Percentiles rank a stretch among this genome's conserved stretches.
Conservation (phyloP, 441 rosid species). For the Viola pubescens region DNA sequence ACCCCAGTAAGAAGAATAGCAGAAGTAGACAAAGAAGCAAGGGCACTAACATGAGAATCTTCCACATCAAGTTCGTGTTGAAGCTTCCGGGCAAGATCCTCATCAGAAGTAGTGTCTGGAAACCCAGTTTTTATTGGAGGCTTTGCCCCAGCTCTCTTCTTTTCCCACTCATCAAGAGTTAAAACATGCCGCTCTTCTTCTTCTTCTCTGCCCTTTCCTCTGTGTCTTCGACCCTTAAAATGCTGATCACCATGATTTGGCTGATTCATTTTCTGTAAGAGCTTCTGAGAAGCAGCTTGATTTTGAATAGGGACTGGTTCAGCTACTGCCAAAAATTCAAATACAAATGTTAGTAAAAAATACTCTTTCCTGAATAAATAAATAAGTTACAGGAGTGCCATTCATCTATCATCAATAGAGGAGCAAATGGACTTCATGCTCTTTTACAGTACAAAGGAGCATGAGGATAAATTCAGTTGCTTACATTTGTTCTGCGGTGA, state of each 20-base stretch:
- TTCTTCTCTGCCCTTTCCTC: constrained; percentile 51
- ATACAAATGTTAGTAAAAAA: neutral
- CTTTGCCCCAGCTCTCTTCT: constrained; percentile 31
- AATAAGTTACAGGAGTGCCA: too few species aligned
- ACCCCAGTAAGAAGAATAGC: neutral
- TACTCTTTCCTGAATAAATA: too few species aligned
- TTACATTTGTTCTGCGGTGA: too few species aligned
- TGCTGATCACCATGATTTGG: constrained; percentile 30
- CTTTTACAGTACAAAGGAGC: neutral
- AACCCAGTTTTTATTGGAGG: constrained; percentile 22
- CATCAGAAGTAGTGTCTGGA: constrained; percentile 49
- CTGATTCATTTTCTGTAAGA: constrained; percentile 68
- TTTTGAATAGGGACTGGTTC: constrained; percentile 72
- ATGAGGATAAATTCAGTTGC: too few species aligned
- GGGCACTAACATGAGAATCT: constrained; percentile 49
- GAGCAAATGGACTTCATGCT: neutral
- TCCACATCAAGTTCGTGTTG: constrained; percentile 73
- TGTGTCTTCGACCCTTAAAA: constrained; percentile 38
- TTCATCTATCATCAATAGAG: neutral
- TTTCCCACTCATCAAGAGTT: constrained; percentile 75
- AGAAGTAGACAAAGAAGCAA: constrained; percentile 14
- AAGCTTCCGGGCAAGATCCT: constrained; percentile 79
- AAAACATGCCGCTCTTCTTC: constrained; percentile 32
- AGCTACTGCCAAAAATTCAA: constrained; percentile 35
- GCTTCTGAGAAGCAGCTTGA: constrained; percentile 86